Evolutionary conservation across 106 monocot genomes (phyloP).

Genomic region (Chionographis japonica): DNA sequence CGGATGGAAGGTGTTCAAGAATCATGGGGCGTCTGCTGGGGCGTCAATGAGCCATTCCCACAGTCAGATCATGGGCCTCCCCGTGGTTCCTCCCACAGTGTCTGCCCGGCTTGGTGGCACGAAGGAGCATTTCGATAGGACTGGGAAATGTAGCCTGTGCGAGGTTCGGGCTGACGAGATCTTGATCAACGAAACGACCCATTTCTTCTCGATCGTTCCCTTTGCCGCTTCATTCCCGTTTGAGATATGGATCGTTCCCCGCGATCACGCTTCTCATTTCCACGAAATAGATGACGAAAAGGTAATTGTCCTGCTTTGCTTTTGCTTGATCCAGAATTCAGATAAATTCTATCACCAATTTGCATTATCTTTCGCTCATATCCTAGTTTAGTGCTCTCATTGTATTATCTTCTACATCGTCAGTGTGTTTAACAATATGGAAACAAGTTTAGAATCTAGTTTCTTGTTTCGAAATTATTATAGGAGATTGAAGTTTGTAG

Average conservation of each 20-base stretch:
- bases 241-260: constrained; percentile 86
- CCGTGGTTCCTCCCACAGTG: constrained; percentile 71
- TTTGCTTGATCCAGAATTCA: background rate
- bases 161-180: constrained; percentile 47
- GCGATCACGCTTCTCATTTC: constrained; percentile 64
- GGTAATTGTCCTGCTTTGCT: constrained; percentile 25
- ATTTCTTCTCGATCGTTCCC: constrained; percentile 80
- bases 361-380: no score
- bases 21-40: constrained; percentile 89
- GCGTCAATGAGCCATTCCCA: constrained; percentile 98
- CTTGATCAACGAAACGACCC: constrained; percentile 48
- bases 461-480: no score
- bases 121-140: constrained; percentile 57
- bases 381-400: no score
- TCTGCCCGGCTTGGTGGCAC: constrained; percentile 52
- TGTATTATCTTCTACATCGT: no score
- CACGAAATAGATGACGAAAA: constrained; percentile 71
- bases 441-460: no score
- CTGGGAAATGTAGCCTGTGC: constrained; percentile 76
- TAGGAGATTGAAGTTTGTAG: no score
- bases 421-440: no score
- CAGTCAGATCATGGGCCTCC: constrained; percentile 89
- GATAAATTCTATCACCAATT: no score
- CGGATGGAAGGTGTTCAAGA: constrained; percentile 76
- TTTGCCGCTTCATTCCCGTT: constrained; percentile 88